phyloP scores from a whole-genome alignment of 176 grass and related monocot species.

The Raddia guianensis region DNA sequence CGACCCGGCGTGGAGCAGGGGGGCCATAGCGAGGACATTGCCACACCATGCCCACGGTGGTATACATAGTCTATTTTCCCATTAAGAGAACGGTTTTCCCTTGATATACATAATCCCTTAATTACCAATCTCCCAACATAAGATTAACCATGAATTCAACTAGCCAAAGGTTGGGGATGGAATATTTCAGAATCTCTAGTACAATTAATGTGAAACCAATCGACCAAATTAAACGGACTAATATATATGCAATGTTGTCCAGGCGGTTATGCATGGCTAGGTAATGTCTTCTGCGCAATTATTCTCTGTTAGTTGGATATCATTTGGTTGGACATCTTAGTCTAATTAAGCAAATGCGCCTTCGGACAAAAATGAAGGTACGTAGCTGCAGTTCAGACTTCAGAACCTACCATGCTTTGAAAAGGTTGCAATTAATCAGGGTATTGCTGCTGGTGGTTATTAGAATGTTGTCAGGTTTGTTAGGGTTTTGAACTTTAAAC shows the following conservation, averaged over 20 bases:
- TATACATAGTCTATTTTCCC: too few species aligned
- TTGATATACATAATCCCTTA: too few species aligned
- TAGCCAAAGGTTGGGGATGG: not conserved
- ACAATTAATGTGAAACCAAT: not conserved
- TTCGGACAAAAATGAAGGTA: not conserved
- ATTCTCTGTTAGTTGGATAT: not conserved
- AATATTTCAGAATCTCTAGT: not conserved
- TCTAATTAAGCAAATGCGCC: not conserved
- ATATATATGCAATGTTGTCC: not conserved
- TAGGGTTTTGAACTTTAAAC: constrained; percentile 11
- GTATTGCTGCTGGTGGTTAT: constrained; percentile 23
- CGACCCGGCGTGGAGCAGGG: too few species aligned
- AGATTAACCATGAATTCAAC: not conserved
- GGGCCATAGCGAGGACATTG: too few species aligned
- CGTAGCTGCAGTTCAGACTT: constrained; percentile 7
- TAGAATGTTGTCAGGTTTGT: constrained; percentile 29
- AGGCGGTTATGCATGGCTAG: not conserved
- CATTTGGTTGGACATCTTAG: constrained; percentile 35
- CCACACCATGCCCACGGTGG: too few species aligned
- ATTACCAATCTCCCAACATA: too few species aligned
- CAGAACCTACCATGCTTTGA: constrained; percentile 17
- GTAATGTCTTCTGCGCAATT: not conserved
- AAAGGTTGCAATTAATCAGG: not conserved
- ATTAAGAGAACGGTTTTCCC: too few species aligned
- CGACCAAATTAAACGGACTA: not conserved